phyloP scores from a whole-genome alignment of 192 early-diverging fungal species.

The Diversispora epigaea region DNA sequence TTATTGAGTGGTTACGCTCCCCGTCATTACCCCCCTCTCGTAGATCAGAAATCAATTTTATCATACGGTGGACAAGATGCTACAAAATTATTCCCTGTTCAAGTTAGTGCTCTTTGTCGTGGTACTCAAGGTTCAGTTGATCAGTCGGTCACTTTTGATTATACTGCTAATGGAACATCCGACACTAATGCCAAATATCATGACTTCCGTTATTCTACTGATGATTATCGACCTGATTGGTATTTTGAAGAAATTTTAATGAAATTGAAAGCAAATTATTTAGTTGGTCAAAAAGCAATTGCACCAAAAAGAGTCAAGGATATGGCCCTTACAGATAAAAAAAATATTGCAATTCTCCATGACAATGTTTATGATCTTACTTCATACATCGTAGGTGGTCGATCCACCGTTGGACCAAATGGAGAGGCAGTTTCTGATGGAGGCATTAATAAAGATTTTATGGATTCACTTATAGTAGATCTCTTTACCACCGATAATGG shows the following conservation, averaged over 20 bases:
- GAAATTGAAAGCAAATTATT: conserved; percentile 59
- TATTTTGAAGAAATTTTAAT: conserved; percentile 58
- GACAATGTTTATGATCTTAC: conserved; percentile 74
- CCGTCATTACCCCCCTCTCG: conserved; percentile 50
- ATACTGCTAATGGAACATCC: conserved; percentile 47
- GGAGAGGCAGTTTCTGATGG: conserved; percentile 37
- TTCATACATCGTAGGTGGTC: conserved; percentile 59
- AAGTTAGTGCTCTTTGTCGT: conserved; percentile 56
- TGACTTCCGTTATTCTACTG: conserved; percentile 68
- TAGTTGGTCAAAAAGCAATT: conserved; percentile 67
- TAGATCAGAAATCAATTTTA: conserved; percentile 42
- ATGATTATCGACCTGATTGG: conserved; percentile 65
- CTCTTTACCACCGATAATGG: conserved; percentile 68
- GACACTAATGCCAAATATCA: conserved; percentile 65
- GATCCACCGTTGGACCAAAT: conserved; percentile 43
- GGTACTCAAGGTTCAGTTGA: conserved; percentile 50
- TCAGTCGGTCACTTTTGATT: conserved; percentile 46
- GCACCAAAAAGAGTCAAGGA: conserved; percentile 56
- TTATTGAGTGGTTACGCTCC: conserved; percentile 67
- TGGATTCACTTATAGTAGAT: conserved; percentile 56
- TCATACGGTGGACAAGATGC: conserved; percentile 68
- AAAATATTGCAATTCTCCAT: conserved; percentile 66
- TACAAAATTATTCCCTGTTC: conserved; percentile 68
- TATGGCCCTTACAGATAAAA: conserved; percentile 53
- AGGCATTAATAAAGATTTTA: conserved; percentile 53